Conservation (phyloP, 257 asterid genomes). For the Mentha longifolia region DNA sequence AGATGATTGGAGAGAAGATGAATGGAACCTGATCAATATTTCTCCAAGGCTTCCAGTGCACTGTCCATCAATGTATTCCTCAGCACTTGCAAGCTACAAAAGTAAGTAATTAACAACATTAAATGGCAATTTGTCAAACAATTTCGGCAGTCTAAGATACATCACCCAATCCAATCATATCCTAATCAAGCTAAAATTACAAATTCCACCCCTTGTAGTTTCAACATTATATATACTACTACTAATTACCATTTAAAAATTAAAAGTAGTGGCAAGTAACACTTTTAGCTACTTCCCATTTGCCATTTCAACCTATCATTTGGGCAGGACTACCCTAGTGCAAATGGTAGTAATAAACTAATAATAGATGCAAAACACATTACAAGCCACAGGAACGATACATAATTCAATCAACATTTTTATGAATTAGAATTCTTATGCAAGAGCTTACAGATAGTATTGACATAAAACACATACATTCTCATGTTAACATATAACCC, state of each 20-base stretch:
- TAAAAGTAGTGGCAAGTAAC: background rate
- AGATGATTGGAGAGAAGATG: background rate
- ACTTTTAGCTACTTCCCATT: background rate
- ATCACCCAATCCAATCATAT: background rate
- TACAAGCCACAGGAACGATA: conserved; percentile 7
- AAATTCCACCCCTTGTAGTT: conserved; percentile 17
- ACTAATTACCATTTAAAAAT: background rate
- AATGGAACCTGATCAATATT: conserved; percentile 65
- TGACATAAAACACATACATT: background rate
- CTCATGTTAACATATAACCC: background rate
- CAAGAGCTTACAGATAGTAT: background rate
- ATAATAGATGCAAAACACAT: background rate
- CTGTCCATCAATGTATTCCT: conserved; percentile 86
- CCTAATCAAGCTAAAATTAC: conserved; percentile 11
- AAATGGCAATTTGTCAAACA: conserved; percentile 16
- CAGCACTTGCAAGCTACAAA: conserved; percentile 92
- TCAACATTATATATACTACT: too few species aligned
- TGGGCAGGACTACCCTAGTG: conserved; percentile 1
- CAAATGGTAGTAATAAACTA: background rate
- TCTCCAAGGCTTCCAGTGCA: conserved; percentile 93
- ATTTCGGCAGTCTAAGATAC: background rate
- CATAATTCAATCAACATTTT: background rate
- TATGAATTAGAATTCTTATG: background rate
- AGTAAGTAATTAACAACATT: background rate
- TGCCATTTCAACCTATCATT: conserved; percentile 2